phyloP scores from a whole-genome alignment of 192 early-diverging fungal species.

The Gorgonomyces haynaldii region DNA sequence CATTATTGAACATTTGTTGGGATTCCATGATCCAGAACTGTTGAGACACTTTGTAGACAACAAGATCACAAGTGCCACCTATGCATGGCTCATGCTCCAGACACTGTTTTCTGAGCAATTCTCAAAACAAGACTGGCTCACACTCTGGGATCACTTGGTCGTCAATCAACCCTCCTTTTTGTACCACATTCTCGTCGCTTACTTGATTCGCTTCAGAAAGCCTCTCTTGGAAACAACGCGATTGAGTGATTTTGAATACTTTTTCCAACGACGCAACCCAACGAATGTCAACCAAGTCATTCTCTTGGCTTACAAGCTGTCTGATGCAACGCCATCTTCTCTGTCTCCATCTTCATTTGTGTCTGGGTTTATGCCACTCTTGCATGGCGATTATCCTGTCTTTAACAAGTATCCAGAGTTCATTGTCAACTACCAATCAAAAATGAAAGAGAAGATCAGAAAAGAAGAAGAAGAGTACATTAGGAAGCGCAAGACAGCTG shows the following conservation, averaged over 20 bases:
- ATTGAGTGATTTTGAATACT: slow-evolving; percentile 34
- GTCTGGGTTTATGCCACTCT: slow-evolving; percentile 24
- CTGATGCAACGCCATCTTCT: slow-evolving; percentile 18
- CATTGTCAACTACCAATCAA: slow-evolving; percentile 41
- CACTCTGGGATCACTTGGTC: slow-evolving; percentile 45
- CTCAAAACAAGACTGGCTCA: slow-evolving; percentile 36
- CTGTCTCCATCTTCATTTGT: slow-evolving; percentile 21
- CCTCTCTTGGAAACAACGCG: slow-evolving; percentile 21
- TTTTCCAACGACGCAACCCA: slow-evolving; percentile 27
- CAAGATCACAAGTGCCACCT: slow-evolving; percentile 37
- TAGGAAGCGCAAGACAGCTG: slow-evolving; percentile 22
- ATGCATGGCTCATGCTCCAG: slow-evolving; percentile 39
- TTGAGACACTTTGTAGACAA: slow-evolving; percentile 30
- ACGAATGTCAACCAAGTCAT: slow-evolving; percentile 17
- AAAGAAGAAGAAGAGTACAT: slow-evolving; percentile 37
- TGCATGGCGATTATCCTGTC: slow-evolving; percentile 35
- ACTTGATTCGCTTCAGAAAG: slow-evolving; percentile 19
- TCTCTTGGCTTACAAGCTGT: slow-evolving; percentile 17
- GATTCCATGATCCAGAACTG: slow-evolving; percentile 35
- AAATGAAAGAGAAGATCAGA: slow-evolving; percentile 34
- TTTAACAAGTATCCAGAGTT: slow-evolving; percentile 41
- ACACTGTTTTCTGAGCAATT: slow-evolving; percentile 36
- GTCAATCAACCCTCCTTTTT: slow-evolving; percentile 31
- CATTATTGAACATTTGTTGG: slow-evolving; percentile 36
- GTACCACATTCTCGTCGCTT: slow-evolving; percentile 38